Conservation (phyloP, 495 filamentous ascomycete species). For the Penicillium bovifimosum region DNA sequence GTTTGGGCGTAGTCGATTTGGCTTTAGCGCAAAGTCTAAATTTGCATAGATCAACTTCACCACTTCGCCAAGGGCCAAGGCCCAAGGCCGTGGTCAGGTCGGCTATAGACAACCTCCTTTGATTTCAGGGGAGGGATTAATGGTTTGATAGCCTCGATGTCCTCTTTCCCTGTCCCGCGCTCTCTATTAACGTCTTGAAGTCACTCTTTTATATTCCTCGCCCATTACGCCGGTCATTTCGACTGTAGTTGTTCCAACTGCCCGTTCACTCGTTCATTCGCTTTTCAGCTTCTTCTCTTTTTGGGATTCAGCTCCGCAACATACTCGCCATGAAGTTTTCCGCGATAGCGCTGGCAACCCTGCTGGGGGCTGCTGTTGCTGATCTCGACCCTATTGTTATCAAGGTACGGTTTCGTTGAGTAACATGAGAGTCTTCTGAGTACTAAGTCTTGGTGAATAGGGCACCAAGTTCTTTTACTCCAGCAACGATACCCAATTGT, state of each 20-base stretch:
- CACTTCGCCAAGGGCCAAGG: too few relatives aligned
- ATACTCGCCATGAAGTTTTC: slow-evolving; percentile 38
- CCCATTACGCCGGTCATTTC: background rate
- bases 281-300: slow-evolving; percentile 10
- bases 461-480: slow-evolving; percentile 78
- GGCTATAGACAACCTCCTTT: background rate
- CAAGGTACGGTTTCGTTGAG: slow-evolving; percentile 44
- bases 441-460: slow-evolving; percentile 27
- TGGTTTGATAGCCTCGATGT: slow-evolving; percentile 14
- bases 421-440: background rate
- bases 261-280: slow-evolving; percentile 14
- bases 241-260: background rate
- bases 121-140: slow-evolving; percentile 23
- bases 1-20: too few relatives aligned
- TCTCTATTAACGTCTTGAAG: background rate
- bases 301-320: slow-evolving; percentile 2
- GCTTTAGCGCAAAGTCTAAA: too few relatives aligned
- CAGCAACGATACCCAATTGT: slow-evolving; percentile 74
- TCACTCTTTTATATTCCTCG: slow-evolving; percentile 6
- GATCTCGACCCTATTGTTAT: slow-evolving; percentile 63
- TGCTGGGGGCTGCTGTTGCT: slow-evolving; percentile 50
- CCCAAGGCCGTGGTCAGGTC: too few relatives aligned
- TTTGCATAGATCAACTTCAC: background rate
- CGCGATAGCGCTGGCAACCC: slow-evolving; percentile 38
- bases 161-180: background rate